These are phyloP conservation scores for Larix kaempferi DNA, from an alignment of 75 land plant species.

Conservation along the genomic window DNA sequence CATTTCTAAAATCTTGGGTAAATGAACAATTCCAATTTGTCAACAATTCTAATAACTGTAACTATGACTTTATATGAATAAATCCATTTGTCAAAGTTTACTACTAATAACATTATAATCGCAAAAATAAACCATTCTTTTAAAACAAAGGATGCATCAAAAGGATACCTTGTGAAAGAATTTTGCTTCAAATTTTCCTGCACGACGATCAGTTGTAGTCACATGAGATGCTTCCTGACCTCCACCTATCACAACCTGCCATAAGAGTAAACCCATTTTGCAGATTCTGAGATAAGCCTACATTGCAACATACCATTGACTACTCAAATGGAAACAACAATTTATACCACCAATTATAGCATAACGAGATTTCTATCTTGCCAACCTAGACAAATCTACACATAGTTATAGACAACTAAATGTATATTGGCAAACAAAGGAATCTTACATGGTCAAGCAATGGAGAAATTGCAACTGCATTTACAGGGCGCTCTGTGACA, in stretches of 20 bases:
- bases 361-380: neutral
- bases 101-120: neutral
- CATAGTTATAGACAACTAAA: neutral
- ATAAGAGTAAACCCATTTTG: neutral
- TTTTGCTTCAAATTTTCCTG: slow-evolving; percentile 98
- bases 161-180: slow-evolving; percentile 55
- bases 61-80: too few relatives aligned
- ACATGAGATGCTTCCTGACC: slow-evolving; percentile 95
- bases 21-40: too few relatives aligned
- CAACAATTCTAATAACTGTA: too few relatives aligned
- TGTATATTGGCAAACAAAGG: neutral
- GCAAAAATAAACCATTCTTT: neutral
- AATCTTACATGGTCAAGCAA: slow-evolving; percentile 88
- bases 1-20: too few relatives aligned
- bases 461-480: slow-evolving; percentile 98
- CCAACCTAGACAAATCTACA: neutral
- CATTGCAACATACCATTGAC: too few relatives aligned
- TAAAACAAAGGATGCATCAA: neutral
- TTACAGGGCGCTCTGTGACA: slow-evolving; percentile 85
- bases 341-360: too few relatives aligned
- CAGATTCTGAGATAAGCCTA: neutral
- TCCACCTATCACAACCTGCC: slow-evolving; percentile 93
- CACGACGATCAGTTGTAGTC: slow-evolving; percentile 88
- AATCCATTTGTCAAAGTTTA: too few relatives aligned
- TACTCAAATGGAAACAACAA: too few relatives aligned